Evolutionary conservation across 495 filamentous ascomycete species (phyloP).

Genomic region (Talaromyces thailandensis): DNA sequence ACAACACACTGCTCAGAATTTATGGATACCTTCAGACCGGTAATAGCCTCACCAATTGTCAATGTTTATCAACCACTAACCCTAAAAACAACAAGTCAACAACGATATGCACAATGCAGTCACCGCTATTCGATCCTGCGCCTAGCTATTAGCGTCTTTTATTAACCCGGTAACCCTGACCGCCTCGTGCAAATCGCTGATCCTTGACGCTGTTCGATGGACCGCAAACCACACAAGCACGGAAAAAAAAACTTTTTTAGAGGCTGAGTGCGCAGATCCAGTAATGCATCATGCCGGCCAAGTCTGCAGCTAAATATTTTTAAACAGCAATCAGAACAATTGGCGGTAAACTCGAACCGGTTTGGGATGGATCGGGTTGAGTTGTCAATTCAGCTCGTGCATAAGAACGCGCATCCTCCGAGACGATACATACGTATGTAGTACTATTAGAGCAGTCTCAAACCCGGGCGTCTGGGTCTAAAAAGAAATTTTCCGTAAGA

Average conservation of each 20-base stretch:
- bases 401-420: background rate
- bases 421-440: background rate
- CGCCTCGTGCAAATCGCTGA: background rate
- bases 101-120: background rate
- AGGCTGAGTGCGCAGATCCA: background rate
- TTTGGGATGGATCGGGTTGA: background rate
- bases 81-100: background rate
- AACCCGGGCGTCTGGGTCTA: background rate
- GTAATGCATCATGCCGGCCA: background rate
- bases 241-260: background rate
- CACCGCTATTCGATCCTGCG: constrained; percentile 1
- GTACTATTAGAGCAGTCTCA: background rate
- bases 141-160: background rate
- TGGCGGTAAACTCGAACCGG: background rate
- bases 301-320: background rate
- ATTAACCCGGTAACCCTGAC: constrained; percentile 5
- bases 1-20: background rate
- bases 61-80: background rate
- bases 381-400: background rate
- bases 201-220: background rate
- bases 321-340: background rate
- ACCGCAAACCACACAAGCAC: background rate
- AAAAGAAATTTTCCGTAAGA: background rate
- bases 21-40: background rate
- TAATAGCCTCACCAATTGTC: background rate